These are phyloP conservation scores for Aspergillus asperescens DNA, from an alignment of 495 filamentous ascomycete species.

Conservation along the genomic window DNA sequence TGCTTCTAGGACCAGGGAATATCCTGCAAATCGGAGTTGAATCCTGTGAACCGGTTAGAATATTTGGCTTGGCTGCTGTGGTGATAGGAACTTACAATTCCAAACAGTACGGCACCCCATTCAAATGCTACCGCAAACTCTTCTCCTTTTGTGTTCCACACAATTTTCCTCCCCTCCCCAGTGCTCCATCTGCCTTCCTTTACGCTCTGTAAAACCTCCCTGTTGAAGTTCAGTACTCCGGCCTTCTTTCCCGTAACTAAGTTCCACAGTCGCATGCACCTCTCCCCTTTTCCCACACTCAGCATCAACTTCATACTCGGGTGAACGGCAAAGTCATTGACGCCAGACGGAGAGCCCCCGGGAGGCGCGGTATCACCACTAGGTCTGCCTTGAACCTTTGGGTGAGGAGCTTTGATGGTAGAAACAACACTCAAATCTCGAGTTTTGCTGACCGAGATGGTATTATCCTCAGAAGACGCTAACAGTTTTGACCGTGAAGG, in stretches of 20 bases:
- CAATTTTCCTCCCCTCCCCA: constrained; percentile 79
- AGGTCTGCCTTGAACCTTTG: constrained; percentile 75
- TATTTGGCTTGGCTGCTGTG: background rate
- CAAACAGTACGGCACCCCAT: constrained; percentile 76
- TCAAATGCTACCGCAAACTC: constrained; percentile 90
- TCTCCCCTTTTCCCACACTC: constrained; percentile 80
- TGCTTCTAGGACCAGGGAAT: constrained; percentile 61
- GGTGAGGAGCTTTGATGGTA: constrained; percentile 83
- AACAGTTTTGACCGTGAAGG: constrained; percentile 85
- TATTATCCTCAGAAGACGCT: constrained; percentile 77
- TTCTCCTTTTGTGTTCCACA: constrained; percentile 70
- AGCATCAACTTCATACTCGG: constrained; percentile 95
- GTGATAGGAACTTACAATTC: constrained; percentile 52
- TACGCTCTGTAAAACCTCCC: constrained; percentile 58
- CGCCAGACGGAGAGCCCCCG: constrained; percentile 79
- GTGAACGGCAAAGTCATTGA: constrained; percentile 94
- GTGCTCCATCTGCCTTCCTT: constrained; percentile 70
- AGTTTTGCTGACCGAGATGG: constrained; percentile 76
- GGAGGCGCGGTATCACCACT: constrained; percentile 82
- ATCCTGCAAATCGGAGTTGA: constrained; percentile 71
- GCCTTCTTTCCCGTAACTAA: constrained; percentile 93
- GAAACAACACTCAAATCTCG: constrained; percentile 87
- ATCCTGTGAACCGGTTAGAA: constrained; percentile 45
- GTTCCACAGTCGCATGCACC: constrained; percentile 92
- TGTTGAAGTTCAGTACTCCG: constrained; percentile 77